A percentile compares a stretch with the other conserved stretches of the same genome.
Conservation (phyloP, 2,329 filamentous ascomycete genomes). For the Trichoderma polysporum region DNA sequence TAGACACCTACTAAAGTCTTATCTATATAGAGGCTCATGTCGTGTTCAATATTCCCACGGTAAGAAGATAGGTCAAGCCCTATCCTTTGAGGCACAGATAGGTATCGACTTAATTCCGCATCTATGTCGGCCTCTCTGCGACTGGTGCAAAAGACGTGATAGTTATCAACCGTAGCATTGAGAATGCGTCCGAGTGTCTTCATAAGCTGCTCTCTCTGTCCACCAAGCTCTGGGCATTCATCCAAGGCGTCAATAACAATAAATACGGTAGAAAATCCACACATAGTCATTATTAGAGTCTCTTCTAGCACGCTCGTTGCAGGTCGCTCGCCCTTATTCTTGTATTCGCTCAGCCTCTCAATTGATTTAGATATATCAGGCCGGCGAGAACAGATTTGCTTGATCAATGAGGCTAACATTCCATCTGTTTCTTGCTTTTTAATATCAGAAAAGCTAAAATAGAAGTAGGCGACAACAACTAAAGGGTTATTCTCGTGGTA, state of each 20-base stretch:
- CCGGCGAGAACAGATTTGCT: slow-evolving; percentile 16
- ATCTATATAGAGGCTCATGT: slow-evolving; percentile 3
- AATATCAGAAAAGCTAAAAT: slow-evolving; percentile 16
- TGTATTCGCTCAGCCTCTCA: neutral
- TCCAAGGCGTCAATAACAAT: slow-evolving; percentile 17
- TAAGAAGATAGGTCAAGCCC: neutral
- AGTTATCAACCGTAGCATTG: neutral
- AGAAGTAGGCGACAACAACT: slow-evolving; percentile 1
- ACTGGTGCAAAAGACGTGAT: slow-evolving; percentile 19
- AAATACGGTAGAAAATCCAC: slow-evolving; percentile 2
- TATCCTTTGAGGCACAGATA: neutral
- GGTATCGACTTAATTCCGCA: neutral
- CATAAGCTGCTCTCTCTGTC: neutral
- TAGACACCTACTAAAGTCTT: neutral
- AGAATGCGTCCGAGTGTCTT: neutral
- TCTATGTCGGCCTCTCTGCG: slow-evolving; percentile 5
- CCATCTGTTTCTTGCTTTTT: slow-evolving; percentile 12
- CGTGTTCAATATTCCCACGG: neutral
- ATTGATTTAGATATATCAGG: slow-evolving; percentile 8
- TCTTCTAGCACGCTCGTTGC: neutral
- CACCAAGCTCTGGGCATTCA: slow-evolving; percentile 10
- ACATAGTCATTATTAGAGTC: neutral
- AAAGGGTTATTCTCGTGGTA: neutral
- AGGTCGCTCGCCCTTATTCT: neutral
- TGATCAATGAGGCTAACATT: slow-evolving; percentile 18